Percentiles rank a stretch among this genome's conserved stretches.
phyloP scores from a whole-genome alignment of 495 filamentous ascomycete genomes.

The Clavariopsis aquatica region DNA sequence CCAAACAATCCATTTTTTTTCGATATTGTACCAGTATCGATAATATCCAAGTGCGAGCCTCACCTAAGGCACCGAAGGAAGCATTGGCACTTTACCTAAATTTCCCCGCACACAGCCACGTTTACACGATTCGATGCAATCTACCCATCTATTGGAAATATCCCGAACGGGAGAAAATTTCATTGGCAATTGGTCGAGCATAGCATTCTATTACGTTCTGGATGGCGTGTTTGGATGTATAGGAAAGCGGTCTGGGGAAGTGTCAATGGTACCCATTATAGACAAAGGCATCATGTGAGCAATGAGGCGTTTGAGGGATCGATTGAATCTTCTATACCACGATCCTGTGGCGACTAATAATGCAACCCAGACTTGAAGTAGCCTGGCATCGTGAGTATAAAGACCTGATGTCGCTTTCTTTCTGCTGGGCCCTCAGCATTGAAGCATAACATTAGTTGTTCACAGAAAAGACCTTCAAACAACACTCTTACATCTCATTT shows the following conservation, averaged over 20 bases:
- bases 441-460: background rate
- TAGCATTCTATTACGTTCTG: slow-evolving; percentile 8
- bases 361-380: background rate
- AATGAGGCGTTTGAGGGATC: background rate
- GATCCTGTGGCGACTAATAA: background rate
- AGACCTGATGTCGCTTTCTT: background rate
- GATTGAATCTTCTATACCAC: background rate
- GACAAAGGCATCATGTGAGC: background rate
- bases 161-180: background rate
- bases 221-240: background rate
- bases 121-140: slow-evolving; percentile 1
- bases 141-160: slow-evolving; percentile 24
- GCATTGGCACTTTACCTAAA: background rate
- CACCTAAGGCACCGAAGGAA: background rate
- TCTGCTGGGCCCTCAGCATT: background rate
- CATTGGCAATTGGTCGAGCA: background rate
- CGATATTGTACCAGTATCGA: background rate
- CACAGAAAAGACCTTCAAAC: background rate
- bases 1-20: background rate
- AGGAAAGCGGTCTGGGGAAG: background rate
- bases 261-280: background rate
- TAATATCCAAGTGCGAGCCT: background rate
- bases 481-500: background rate
- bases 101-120: slow-evolving; percentile 20
- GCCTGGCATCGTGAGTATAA: background rate